phyloP scores from a whole-genome alignment of 257 asterid species.

The Nicotiana paniculata region DNA sequence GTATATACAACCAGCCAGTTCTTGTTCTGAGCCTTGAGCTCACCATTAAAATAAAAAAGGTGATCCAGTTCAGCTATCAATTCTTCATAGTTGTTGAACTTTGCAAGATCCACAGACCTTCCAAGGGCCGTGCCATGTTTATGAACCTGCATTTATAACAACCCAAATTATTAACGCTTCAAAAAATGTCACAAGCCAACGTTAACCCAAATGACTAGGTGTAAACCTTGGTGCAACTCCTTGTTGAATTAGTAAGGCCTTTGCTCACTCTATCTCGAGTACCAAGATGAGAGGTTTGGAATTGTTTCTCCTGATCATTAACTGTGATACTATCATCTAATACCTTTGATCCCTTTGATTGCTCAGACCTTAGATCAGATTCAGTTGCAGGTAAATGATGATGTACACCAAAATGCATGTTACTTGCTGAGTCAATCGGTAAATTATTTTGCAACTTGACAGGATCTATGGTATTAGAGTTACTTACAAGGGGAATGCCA shows the following conservation, averaged over 20 bases:
- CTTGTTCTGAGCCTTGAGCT: conserved; percentile 49
- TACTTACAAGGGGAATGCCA: conserved; percentile 61
- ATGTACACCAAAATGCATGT: conserved; percentile 25
- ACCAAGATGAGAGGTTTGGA: conserved; percentile 2
- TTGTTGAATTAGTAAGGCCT: conserved; percentile 46
- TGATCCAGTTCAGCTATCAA: conserved; percentile 63
- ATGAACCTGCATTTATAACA: conserved; percentile 46
- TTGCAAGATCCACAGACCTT: conserved; percentile 70
- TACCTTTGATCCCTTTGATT: conserved; percentile 48
- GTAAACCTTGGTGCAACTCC: conserved; percentile 98
- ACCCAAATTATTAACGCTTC: background rate
- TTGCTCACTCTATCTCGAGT: conserved; percentile 51
- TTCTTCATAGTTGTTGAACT: conserved; percentile 58
- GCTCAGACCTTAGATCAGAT: conserved; percentile 45
- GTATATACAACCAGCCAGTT: conserved; percentile 88
- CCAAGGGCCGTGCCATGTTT: conserved; percentile 82
- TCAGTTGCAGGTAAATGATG: conserved; percentile 37
- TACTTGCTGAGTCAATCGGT: conserved; percentile 24
- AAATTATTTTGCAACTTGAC: conserved; percentile 23
- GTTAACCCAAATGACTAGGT: background rate
- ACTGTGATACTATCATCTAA: conserved; percentile 34
- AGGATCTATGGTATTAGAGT: conserved; percentile 34
- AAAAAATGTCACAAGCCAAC: background rate
- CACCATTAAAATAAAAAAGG: conserved; percentile 67
- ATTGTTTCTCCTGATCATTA: conserved; percentile 54